Evolutionary conservation across 129 eudicot genomes (phyloP).

Genomic region (Silybum marianum): DNA sequence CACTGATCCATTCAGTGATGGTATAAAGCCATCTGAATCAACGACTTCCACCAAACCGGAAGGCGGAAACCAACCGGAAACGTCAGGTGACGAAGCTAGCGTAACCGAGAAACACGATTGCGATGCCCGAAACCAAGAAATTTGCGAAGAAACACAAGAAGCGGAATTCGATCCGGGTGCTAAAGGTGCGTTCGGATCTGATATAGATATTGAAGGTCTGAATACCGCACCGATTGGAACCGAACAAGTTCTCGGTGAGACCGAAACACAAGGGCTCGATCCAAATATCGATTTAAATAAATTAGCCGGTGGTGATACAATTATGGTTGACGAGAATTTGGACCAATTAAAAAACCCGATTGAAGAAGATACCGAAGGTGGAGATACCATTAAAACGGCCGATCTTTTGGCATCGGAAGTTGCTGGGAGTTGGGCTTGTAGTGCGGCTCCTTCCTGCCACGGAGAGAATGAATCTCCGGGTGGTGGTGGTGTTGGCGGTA

Average conservation of each 20-base stretch:
- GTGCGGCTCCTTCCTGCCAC: constrained; percentile 75
- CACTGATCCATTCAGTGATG: constrained; percentile 39
- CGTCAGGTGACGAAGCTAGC: constrained; percentile 72
- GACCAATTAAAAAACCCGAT: constrained; percentile 34
- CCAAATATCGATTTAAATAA: constrained; percentile 43
- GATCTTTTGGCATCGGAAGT: constrained; percentile 95
- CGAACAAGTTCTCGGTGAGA: constrained; percentile 57
- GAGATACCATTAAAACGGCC: constrained; percentile 58
- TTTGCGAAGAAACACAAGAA: constrained; percentile 80
- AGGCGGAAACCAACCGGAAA: constrained; percentile 31
- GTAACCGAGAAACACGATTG: constrained; percentile 86
- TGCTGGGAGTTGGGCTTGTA: constrained; percentile 87
- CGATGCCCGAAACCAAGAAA: constrained; percentile 52
- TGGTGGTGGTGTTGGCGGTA: constrained; percentile 33
- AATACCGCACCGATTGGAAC: constrained; percentile 63
- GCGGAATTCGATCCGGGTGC: constrained; percentile 60
- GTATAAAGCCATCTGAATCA: constrained; percentile 42
- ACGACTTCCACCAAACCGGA: constrained; percentile 46
- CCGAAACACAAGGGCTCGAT: constrained; percentile 49
- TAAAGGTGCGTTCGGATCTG: constrained; percentile 80
- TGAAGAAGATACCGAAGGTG: constrained; percentile 69
- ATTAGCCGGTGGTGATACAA: constrained; percentile 55
- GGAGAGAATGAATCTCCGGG: constrained; percentile 83
- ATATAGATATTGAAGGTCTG: constrained; percentile 65
- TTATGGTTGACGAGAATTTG: constrained; percentile 56